Evolutionary conservation across 225 moss, liverwort and hornwort genomes (phyloP), one percentile per base, ranked within the genome.

Genomic region (Pleurozium schreberi): DNA sequence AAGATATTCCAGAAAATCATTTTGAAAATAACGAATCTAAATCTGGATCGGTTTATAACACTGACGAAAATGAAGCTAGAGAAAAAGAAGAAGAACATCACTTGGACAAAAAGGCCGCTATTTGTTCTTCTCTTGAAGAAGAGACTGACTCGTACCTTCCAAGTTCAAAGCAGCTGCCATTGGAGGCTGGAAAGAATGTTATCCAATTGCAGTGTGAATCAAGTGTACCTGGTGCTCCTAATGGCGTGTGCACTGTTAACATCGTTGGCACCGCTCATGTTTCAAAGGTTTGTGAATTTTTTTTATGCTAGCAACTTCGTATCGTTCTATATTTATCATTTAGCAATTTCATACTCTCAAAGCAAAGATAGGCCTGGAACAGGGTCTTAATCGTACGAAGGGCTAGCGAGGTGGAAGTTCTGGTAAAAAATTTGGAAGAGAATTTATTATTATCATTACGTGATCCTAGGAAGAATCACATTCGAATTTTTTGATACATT

Each of bases 231-330:
- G 89, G 85, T 81, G 93, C 92, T 86, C 82, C 89, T 65, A 92
- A 91, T 73, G 93, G 93, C n/a, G n/a, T 91, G 75, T 96, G 97
- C 92, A 67, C 78, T 58, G 93, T 97, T 89, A 90, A 90, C 65
- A 64, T 97, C 45, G 50, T 96, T 75, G 97, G 96, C 50, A 97
- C 95, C 81, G 93, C 96, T 40, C 97, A 97, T 83, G 94, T 97
- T 66, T 97, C 96, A 88, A 93, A 95, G 97, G 97, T 97, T 92
- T 69, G 90, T 90, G 64, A 61, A 45, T 45, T 52, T 14, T 57
- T 45, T 59, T 11, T 58, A 80, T 67, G 31, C 86, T 86, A 31
- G 55, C 38, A 80, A 63, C 26, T 75, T 63, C 58, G 22, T 58
- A 71, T 90, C 34, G 18, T 86, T n/a, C n/a, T n/a, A n/a, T 30